phyloP scores from a whole-genome alignment of 495 filamentous ascomycete species.

The Oidiodendron maius region DNA sequence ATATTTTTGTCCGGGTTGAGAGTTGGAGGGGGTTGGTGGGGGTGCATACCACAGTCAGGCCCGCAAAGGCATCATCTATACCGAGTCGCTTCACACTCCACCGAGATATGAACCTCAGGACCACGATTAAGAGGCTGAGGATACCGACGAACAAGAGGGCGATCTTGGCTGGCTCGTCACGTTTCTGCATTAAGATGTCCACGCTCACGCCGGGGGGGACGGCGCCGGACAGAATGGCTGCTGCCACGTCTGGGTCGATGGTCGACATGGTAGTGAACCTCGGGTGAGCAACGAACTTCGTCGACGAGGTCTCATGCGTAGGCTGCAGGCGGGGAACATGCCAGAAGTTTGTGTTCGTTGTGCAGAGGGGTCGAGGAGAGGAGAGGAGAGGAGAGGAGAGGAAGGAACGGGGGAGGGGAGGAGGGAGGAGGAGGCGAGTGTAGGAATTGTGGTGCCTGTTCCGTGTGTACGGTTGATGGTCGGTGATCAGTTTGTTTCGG shows the following conservation, averaged over 20 bases:
- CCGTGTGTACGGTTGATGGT: too few species aligned
- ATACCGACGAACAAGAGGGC: neutral
- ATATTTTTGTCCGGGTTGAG: neutral
- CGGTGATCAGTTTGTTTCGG: too few species aligned
- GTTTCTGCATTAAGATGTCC: neutral
- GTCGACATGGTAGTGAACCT: neutral
- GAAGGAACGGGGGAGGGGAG: too few species aligned
- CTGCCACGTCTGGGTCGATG: neutral
- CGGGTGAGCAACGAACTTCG: too few species aligned
- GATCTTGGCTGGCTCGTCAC: neutral
- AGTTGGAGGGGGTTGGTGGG: neutral
- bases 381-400: too few species aligned
- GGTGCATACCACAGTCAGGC: neutral
- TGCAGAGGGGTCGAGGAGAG: too few species aligned
- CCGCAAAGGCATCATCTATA: neutral
- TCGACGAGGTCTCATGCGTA: too few species aligned
- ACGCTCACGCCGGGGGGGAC: neutral
- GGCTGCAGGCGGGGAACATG: too few species aligned
- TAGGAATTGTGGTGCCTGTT: too few species aligned
- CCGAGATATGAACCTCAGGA: neutral
- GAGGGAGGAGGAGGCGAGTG: too few species aligned
- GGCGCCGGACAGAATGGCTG: neutral
- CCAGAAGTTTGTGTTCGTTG: too few species aligned
- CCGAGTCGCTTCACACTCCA: neutral
- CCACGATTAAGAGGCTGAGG: neutral